Evolutionary conservation across 495 filamentous ascomycete genomes (phyloP), one percentile per base, ranked within the genome.

Genomic region (Lichina pygmaea): DNA sequence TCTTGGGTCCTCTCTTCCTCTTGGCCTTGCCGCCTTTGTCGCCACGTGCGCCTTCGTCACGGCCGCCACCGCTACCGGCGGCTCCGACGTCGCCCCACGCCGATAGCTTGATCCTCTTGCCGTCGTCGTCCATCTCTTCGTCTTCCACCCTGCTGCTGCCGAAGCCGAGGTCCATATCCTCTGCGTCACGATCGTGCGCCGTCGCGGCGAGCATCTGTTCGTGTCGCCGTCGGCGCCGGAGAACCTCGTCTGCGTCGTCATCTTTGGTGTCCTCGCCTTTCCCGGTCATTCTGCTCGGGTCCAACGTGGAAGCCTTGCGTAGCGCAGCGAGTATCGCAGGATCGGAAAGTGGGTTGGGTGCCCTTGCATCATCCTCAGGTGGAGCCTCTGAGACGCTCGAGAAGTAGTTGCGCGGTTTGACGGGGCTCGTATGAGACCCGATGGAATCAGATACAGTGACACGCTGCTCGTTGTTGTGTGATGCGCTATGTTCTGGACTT

Each of bases 91-190:
- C 53, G 32, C 53, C 60, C 78, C 78, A 83, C 48, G 68, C 62
- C 2, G 71, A 73, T 36, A 89, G 58, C 54, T 80, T 74, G 40
- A 83, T 63, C 49, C 64, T 71, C 46, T 66, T 62, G 34, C 67
- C 73, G 0, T 77, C 67, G 46, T 79, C 85, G 0, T 77, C 66
- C 45, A 79, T 85, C 42, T 93, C 86, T 36, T 79, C 83, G 52
- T 92, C 85, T 42, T 77, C 83, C 48, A 77, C 70, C 17, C 84
- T 71, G 50, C 77, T 84, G 12, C 77, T 77, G 7, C 91, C 89
- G 55, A 97, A 95, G 33, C 84, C 89, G 58, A 93, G 65, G 52
- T 97, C 89, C 62, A 97, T 70, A 60, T 97, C 89, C 40, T 85
- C 81, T 9, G 81, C 74, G 60, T 97, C 89, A 40, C 86, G 70